Conservation (phyloP, 768 basidiomycete genomes). For the Kwoniella sp. region DNA sequence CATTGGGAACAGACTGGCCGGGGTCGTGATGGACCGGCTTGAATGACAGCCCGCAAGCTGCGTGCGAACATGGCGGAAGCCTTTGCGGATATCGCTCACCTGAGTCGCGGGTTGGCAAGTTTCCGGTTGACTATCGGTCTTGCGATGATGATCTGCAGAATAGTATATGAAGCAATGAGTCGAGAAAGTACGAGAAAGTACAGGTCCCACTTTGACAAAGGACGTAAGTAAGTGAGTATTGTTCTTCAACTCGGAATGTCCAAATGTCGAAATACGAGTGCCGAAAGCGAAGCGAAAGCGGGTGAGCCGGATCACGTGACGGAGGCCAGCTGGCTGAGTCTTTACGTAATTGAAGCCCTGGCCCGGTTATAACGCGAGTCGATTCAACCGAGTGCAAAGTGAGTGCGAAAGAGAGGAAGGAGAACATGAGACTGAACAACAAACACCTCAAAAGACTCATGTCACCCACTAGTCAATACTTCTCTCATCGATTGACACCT, state of each 20-base stretch:
- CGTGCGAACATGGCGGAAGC: constrained; percentile 12
- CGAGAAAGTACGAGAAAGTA: too few species aligned
- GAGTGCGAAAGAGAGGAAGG: neutral
- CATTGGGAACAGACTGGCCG: constrained; percentile 15
- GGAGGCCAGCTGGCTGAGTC: neutral
- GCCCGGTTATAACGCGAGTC: neutral
- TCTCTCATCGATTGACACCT: too few species aligned
- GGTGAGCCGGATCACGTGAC: constrained; percentile 1
- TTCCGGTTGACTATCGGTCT: too few species aligned
- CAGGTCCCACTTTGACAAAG: too few species aligned
- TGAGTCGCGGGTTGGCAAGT: too few species aligned
- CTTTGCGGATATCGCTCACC: too few species aligned
- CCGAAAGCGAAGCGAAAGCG: constrained; percentile 13
- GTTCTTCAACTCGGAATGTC: neutral
- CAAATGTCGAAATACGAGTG: neutral
- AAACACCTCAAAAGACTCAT: too few species aligned
- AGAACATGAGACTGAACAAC: neutral
- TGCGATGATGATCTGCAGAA: too few species aligned
- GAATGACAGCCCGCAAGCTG: constrained; percentile 9
- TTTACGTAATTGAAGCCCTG: neutral
- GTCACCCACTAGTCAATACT: too few species aligned
- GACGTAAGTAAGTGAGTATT: too few species aligned
- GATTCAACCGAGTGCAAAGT: neutral
- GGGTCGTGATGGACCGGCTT: constrained; percentile 11
- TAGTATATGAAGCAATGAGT: too few species aligned